Percentiles rank a stretch among this genome's conserved stretches.
These are phyloP conservation scores for Salvia miltiorrhiza DNA, from an alignment of 257 asterid species.

Conservation along the genomic window DNA sequence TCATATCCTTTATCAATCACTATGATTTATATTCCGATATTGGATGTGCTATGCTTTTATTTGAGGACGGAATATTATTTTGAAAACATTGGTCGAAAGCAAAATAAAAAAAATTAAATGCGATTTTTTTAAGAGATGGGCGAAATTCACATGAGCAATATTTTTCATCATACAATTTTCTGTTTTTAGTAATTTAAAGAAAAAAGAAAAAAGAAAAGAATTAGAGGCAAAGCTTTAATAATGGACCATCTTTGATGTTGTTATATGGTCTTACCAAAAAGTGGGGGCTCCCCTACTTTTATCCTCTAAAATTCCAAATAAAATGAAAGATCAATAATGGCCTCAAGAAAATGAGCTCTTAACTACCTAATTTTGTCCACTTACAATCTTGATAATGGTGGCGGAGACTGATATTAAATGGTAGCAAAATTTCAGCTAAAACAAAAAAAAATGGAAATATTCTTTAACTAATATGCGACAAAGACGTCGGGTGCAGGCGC, in stretches of 20 bases:
- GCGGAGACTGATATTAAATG: not conserved
- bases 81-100: not conserved
- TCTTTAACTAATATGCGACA: not conserved
- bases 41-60: not conserved
- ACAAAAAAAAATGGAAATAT: not conserved
- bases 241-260: not conserved
- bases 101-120: not conserved
- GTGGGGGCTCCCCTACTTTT: conserved; percentile 21
- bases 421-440: not conserved
- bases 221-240: not conserved
- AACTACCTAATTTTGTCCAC: conserved; percentile 1
- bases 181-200: not conserved
- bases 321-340: conserved; percentile 2
- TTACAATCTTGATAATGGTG: not conserved
- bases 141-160: not conserved
- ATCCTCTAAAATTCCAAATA: not conserved
- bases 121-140: not conserved
- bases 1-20: not conserved
- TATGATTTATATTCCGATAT: not conserved
- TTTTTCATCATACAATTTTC: not conserved
- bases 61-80: not conserved
- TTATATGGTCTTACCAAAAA: not conserved
- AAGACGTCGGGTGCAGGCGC: not conserved
- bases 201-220: not conserved
- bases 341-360: not conserved